phyloP scores from a whole-genome alignment of 2,329 filamentous ascomycete species.

The Tolypocladium guangdongense region DNA sequence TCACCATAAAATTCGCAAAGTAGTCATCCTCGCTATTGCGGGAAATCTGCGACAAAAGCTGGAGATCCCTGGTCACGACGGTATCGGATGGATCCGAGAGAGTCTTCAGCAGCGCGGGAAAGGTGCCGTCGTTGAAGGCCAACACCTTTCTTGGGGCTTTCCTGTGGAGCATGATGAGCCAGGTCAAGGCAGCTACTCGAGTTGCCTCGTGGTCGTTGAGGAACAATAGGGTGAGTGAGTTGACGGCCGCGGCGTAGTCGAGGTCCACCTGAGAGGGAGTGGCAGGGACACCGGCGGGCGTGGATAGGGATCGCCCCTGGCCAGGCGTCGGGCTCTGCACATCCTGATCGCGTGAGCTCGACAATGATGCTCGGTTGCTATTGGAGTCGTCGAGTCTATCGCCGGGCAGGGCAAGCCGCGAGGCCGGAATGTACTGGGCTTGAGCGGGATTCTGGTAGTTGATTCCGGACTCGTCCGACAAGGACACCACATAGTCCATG shows the following conservation, averaged over 20 bases:
- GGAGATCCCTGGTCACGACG: conserved; percentile 88
- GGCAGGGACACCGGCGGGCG: conserved; percentile 30
- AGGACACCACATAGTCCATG: conserved; percentile 87
- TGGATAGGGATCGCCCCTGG: conserved; percentile 34
- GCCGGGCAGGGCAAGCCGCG: conserved; percentile 31
- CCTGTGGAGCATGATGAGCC: conserved; percentile 95
- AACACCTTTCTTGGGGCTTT: conserved; percentile 90
- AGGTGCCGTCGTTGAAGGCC: conserved; percentile 94
- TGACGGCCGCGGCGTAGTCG: conserved; percentile 94
- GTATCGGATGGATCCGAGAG: conserved; percentile 91
- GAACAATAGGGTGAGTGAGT: conserved; percentile 84
- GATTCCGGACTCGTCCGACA: conserved; percentile 57
- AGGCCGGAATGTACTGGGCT: conserved; percentile 19
- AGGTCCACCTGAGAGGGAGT: conserved; percentile 53
- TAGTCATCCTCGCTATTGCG: conserved; percentile 95
- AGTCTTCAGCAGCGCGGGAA: conserved; percentile 90
- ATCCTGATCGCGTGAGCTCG: conserved; percentile 43
- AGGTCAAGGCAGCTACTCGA: conserved; percentile 82
- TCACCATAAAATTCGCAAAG: conserved; percentile 97
- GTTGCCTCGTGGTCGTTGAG: conserved; percentile 96
- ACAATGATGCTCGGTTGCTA: conserved; percentile 40
- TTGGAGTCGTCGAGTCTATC: conserved; percentile 35
- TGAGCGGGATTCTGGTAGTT: conserved; percentile 11
- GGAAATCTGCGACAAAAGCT: conserved; percentile 91
- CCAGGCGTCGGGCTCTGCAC: conserved; percentile 39